A percentile compares a stretch with the other conserved stretches of the same genome.
Conservation (phyloP, 257 asterid genomes). For the Verbena officinalis region DNA sequence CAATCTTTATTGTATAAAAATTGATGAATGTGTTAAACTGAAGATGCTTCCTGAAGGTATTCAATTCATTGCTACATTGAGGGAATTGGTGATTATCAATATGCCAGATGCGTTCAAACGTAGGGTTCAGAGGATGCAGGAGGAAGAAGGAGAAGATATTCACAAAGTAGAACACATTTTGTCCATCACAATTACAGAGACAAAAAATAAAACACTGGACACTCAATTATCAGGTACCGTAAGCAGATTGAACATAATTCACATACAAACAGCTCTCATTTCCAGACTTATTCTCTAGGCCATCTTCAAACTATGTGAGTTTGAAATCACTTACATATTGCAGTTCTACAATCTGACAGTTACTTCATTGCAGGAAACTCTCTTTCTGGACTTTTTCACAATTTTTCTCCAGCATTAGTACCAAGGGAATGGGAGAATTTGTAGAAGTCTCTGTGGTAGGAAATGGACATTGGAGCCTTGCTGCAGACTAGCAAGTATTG, state of each 20-base stretch:
- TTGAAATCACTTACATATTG: neutral
- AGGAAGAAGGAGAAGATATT: constrained; percentile 39
- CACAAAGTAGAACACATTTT: constrained; percentile 43
- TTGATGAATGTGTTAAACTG: constrained; percentile 45
- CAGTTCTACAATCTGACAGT: constrained; percentile 5
- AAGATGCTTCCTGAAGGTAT: constrained; percentile 50
- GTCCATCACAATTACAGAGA: constrained; percentile 34
- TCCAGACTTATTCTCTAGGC: neutral
- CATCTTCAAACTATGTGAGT: neutral
- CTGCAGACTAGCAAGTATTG: too few relatives aligned
- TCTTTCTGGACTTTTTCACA: constrained; percentile 41
- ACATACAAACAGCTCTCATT: neutral
- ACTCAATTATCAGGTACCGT: constrained; percentile 37
- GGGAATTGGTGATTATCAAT: constrained; percentile 49
- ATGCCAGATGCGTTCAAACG: constrained; percentile 47
- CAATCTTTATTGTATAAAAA: constrained; percentile 39
- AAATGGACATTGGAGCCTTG: too few relatives aligned
- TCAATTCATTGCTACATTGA: constrained; percentile 33
- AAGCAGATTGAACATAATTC: neutral
- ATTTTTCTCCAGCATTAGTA: constrained; percentile 41
- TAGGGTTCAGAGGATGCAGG: constrained; percentile 42
- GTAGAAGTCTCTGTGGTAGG: constrained; percentile 9
- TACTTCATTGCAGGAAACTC: constrained; percentile 37
- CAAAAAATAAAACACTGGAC: constrained; percentile 29
- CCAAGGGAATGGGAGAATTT: constrained; percentile 50